Conservation (phyloP, 2,329 filamentous ascomycete species). For the Chrysoporthe austroafricana region DNA sequence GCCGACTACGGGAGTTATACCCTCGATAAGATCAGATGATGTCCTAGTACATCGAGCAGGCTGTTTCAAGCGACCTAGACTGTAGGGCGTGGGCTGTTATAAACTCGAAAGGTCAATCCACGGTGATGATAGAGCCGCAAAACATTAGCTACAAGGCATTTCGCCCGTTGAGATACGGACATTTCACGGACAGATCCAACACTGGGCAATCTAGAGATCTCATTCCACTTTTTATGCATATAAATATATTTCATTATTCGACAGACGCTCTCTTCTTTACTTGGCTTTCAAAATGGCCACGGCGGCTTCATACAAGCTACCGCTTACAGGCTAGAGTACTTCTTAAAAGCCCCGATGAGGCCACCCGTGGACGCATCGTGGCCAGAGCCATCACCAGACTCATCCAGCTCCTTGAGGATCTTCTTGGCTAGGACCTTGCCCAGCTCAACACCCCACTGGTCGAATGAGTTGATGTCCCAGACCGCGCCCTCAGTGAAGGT, state of each 20-base stretch:
- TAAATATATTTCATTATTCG: conserved; percentile 11
- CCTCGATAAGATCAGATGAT: conserved; percentile 24
- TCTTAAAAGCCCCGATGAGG: conserved; percentile 91
- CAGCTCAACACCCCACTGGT: conserved; percentile 99
- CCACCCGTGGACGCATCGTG: conserved; percentile 91
- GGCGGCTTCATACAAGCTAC: not conserved
- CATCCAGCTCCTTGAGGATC: conserved; percentile 83
- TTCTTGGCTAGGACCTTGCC: conserved; percentile 96
- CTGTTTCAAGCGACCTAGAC: not conserved
- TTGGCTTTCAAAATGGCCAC: not conserved
- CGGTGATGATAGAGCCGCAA: not conserved
- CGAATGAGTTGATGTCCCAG: conserved; percentile 99
- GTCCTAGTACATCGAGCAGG: not conserved
- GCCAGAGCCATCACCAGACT: conserved; percentile 67
- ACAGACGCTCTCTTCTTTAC: not conserved
- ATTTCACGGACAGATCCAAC: not conserved
- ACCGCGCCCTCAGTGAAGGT: conserved; percentile 97
- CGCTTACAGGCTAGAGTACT: conserved; percentile 56
- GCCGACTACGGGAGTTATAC: conserved; percentile 29
- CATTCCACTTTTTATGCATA: not conserved
- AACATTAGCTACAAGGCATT: not conserved
- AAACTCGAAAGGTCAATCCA: too few species aligned
- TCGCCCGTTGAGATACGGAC: not conserved
- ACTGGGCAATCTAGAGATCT: not conserved
- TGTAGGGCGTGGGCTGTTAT: not conserved